A percentile compares a stretch with the other conserved stretches of the same genome.
Conservation (phyloP, 306 rosid genomes). For the Lotus japonicus region DNA sequence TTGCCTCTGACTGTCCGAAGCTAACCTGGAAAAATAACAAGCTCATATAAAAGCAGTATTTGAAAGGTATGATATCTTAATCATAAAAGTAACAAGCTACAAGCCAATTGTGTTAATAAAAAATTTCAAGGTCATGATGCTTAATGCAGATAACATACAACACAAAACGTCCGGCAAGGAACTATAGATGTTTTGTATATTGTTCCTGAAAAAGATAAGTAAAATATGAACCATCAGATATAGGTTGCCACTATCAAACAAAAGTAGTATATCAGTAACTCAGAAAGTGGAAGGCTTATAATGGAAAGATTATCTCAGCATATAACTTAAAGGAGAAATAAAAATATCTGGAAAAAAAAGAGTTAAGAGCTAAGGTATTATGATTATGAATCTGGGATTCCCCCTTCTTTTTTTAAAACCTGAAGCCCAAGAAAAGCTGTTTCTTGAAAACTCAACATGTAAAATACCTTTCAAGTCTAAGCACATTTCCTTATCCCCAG, state of each 20-base stretch:
- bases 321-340: neutral
- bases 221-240: slow-evolving; percentile 32
- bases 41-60: slow-evolving; percentile 18
- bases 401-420: neutral
- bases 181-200: slow-evolving; percentile 77
- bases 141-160: slow-evolving; percentile 52
- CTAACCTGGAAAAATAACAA: slow-evolving; percentile 68
- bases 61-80: slow-evolving; percentile 4
- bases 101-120: slow-evolving; percentile 10
- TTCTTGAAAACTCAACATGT: neutral
- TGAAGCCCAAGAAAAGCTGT: neutral
- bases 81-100: neutral
- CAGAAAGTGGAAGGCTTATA: neutral
- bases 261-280: neutral
- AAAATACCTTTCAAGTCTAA: slow-evolving; percentile 78
- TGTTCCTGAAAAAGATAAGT: slow-evolving; percentile 65
- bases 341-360: neutral
- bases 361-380: neutral
- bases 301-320: neutral
- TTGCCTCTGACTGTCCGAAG: slow-evolving; percentile 92
- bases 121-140: slow-evolving; percentile 19
- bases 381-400: neutral
- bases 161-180: slow-evolving; percentile 89
- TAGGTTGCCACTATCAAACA: slow-evolving; percentile 1
- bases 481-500: slow-evolving; percentile 59